Base-by-base conservation (phyloP, 352 stramenopile species). In the Phytophthora pisi region DNA sequence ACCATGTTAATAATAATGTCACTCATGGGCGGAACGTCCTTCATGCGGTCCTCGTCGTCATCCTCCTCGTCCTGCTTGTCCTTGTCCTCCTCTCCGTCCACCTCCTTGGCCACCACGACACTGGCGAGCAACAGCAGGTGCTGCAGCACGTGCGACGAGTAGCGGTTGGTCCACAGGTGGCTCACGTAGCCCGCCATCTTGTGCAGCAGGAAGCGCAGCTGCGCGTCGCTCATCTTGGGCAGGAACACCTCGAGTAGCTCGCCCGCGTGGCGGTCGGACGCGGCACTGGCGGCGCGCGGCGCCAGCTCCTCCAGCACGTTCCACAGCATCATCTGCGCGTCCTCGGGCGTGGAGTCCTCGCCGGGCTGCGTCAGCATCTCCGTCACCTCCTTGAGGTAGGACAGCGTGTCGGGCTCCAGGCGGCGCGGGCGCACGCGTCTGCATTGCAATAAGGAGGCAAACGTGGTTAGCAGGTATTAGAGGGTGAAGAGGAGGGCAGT, bases 91-190 rank as follows among this genome's bases (percentile, higher is more conserved):
- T 54, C 11, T 10, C 24, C 57, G 23, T 73, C 62, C 46, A 70
- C 55, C 31, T 78, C 71, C 28, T 78, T 78, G 5, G 71, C 67
- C 40, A 93, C 80, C 38, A 92, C 74, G 7, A 57, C 59, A 55
- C 81, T 89, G 15, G 73, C 69, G n/a, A 82, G 75, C 36, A 83
- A 88, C 24, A 95, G 73, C 16, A 95, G 5, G 50, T 92, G 72
- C 71, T 95, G 87, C 51, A 95, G 74, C 60, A 95, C 87, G 68
- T 95, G 87, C 10, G 87, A 95, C 55, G 87, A 95, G 77, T 95
- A 95, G 26, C 87, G 87, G 57, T 95, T 95, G 26, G 87, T 95
- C 87, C 87, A 95, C 51, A 95, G 64, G 42, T 95, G 87, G 54
- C 83, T 92, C 51, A 86, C 75, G 64, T 95, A 95, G 47, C 84